phyloP scores from a whole-genome alignment of 192 early-diverging fungal species.

The Umbelopsis sp. region DNA sequence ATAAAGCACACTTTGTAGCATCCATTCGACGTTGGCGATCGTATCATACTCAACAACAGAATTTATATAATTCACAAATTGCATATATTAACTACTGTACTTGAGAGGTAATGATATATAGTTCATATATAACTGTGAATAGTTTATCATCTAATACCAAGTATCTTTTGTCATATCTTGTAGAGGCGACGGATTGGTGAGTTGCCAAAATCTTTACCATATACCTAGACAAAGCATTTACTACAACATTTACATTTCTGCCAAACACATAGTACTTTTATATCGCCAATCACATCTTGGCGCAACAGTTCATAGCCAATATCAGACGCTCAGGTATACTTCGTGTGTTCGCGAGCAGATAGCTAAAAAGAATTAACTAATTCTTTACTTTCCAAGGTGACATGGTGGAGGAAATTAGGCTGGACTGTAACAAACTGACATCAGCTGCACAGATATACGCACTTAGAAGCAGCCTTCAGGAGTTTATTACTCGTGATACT shows the following conservation, averaged over 20 bases:
- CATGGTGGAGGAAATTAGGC: slow-evolving; percentile 1
- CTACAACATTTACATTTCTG: background rate
- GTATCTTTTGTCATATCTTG: background rate
- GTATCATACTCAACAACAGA: background rate
- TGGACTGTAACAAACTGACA: background rate
- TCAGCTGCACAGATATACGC: slow-evolving; percentile 10
- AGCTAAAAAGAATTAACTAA: too few species aligned
- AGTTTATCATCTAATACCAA: background rate
- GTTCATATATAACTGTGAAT: too few species aligned
- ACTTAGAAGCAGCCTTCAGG: background rate
- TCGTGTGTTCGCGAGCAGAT: too few species aligned
- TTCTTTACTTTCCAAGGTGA: background rate
- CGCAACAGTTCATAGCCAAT: slow-evolving; percentile 1
- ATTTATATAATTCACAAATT: slow-evolving; percentile 12
- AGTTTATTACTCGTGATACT: slow-evolving; percentile 1
- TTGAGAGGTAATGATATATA: background rate
- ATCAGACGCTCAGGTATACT: slow-evolving; percentile 3
- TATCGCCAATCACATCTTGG: background rate
- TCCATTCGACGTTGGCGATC: slow-evolving; percentile 10
- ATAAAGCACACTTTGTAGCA: background rate
- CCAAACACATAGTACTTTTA: background rate
- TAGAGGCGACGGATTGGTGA: slow-evolving; percentile 13
- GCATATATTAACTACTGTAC: background rate
- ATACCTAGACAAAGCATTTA: background rate
- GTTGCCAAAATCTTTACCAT: background rate